These are phyloP conservation scores for Aureobasidium subglaciale DNA, from an alignment of 2,329 filamentous ascomycete species.

Conservation along the genomic window DNA sequence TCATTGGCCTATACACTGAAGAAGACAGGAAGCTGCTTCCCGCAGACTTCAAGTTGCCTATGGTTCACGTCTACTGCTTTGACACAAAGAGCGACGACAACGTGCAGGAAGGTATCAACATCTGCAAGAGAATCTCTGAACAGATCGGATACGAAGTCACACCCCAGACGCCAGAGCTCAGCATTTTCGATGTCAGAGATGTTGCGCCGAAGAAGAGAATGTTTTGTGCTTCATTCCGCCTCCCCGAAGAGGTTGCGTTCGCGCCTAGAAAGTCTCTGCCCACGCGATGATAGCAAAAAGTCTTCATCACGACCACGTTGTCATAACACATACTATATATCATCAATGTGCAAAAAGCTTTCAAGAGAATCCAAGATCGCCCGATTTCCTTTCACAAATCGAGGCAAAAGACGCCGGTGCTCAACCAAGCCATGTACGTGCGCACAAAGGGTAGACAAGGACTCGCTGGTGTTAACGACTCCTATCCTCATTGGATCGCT, in stretches of 20 bases:
- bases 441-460: not conserved
- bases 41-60: slow-evolving; percentile 50
- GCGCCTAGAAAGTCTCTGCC: slow-evolving; percentile 26
- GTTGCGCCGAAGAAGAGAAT: slow-evolving; percentile 92
- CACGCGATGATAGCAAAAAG: not conserved
- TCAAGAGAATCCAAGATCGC: too few relatives aligned
- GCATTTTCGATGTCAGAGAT: slow-evolving; percentile 63
- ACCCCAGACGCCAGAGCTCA: slow-evolving; percentile 49
- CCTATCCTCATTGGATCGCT: not conserved
- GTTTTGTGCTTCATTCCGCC: slow-evolving; percentile 89
- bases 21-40: slow-evolving; percentile 21
- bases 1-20: slow-evolving; percentile 67
- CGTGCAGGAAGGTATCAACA: slow-evolving; percentile 49
- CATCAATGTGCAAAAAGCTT: not conserved
- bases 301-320: not conserved
- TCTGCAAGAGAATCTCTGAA: slow-evolving; percentile 59
- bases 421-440: not conserved
- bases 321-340: slow-evolving; percentile 9
- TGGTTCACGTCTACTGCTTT: slow-evolving; percentile 95
- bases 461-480: too few relatives aligned
- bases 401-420: too few relatives aligned
- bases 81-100: slow-evolving; percentile 73
- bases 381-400: too few relatives aligned
- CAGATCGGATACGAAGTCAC: slow-evolving; percentile 54
- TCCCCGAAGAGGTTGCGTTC: slow-evolving; percentile 80